Conservation (phyloP, 805 yeast species). For the Hanseniaspora clermontiae region DNA sequence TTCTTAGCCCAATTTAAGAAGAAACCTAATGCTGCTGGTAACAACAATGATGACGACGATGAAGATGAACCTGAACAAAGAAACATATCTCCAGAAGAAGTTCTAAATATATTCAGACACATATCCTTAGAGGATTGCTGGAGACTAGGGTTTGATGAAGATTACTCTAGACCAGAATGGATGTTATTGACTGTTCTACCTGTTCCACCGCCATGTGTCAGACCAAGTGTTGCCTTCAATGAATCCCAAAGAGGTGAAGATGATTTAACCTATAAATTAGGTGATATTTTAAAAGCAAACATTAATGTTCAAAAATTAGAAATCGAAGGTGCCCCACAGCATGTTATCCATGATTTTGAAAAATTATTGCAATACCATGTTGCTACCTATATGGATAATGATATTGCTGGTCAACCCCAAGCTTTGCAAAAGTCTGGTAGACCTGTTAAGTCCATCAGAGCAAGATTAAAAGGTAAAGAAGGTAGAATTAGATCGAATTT, state of each 20-base stretch:
- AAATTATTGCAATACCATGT: conserved; percentile 92
- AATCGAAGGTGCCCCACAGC: conserved; percentile 98
- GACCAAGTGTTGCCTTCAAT: conserved; percentile 95
- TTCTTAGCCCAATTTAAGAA: conserved; percentile 98
- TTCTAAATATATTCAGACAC: conserved; percentile 81
- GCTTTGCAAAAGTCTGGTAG: conserved; percentile 97
- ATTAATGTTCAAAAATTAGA: conserved; percentile 94
- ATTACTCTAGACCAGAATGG: conserved; percentile 98
- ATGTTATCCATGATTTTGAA: conserved; percentile 92
- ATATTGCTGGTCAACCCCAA: conserved; percentile 98
- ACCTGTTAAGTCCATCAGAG: conserved; percentile 95
- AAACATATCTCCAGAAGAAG: conserved; percentile 75
- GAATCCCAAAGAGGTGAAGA: conserved; percentile 98
- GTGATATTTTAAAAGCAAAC: conserved; percentile 92
- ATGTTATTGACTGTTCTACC: conserved; percentile 93
- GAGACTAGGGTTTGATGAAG: conserved; percentile 81
- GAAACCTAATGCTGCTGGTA: conserved; percentile 10
- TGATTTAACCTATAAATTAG: conserved; percentile 93
- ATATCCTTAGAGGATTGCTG: conserved; percentile 73
- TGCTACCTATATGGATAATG: conserved; percentile 98
- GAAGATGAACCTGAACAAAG: conserved; percentile 88
- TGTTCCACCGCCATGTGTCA: conserved; percentile 98
- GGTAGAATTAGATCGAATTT: conserved; percentile 97
- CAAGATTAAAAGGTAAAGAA: conserved; percentile 99
- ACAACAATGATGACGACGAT: conserved; percentile 58